Evolutionary conservation across 768 basidiomycete genomes (phyloP), one percentile per base, ranked within the genome.

Genomic region (Hygrophorus russula): DNA sequence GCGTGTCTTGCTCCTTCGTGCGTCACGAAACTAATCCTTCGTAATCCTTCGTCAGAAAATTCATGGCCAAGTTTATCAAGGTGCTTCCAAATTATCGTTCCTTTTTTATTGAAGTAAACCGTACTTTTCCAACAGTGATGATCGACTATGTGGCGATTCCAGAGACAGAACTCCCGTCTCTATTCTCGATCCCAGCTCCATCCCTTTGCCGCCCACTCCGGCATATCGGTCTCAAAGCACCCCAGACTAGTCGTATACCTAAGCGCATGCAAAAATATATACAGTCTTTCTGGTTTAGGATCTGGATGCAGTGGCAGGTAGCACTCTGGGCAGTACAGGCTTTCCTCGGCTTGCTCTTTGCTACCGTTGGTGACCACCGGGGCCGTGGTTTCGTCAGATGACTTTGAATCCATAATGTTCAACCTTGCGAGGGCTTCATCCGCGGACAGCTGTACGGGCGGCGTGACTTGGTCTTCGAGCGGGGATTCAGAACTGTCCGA

Each of bases 211-310:
- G 91, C 84, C 96, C 96, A 99, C 41, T 79, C 73, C 0, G 96
- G 96, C 75, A 89, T 78, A 47, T 78, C 81, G 35, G 87, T 88
- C 62, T 85, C 78, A 52, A 86, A 94, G 19, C 71, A 63, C n/a
- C 90, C 90, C 35, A 91, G 65, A 49, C 76, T 79, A 10, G 82
- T 82, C 39, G 80, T 85, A 61, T 92, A 97, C 52, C 74, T 74
- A 55, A 86, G 60, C 19, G 96, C 93, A 55, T 99, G 96, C 56
- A 99, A 63, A 63, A 93, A 99, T 51, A 99, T 98, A 62, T 90
- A 97, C 45, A 98, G 67, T 48, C 79, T 79, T 58, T 92, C 89
- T 2, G 93, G 92, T 54, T 76, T 78, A 1, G 94, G 96, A 61
- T 99, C 96, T 9, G 91, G 89, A 45, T 92, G 81, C 18, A 97